Evolutionary conservation across 257 asterid species (phyloP).

Genomic region (Solanum pinnatisectum): DNA sequence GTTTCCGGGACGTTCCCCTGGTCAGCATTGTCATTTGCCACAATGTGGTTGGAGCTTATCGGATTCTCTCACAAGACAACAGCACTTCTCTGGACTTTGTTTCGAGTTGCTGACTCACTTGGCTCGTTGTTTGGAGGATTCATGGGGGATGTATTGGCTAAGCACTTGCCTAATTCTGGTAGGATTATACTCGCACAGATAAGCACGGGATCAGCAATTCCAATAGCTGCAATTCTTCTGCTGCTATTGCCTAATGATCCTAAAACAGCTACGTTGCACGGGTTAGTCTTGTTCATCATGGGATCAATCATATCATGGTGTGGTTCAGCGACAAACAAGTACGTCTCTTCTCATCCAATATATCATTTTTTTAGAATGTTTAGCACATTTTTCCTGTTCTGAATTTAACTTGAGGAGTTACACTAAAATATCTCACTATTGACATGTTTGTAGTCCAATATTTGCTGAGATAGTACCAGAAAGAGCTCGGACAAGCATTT

Average conservation of each 20-base stretch:
- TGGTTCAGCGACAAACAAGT: slow-evolving; percentile 88
- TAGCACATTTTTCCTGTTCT: neutral
- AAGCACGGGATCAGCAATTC: slow-evolving; percentile 75
- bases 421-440: neutral
- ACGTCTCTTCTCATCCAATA: neutral
- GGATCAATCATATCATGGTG: slow-evolving; percentile 74
- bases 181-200: slow-evolving; percentile 70
- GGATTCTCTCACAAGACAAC: slow-evolving; percentile 50
- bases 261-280: slow-evolving; percentile 39
- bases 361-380: neutral
- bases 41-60: slow-evolving; percentile 7
- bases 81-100: slow-evolving; percentile 50
- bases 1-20: slow-evolving; percentile 4
- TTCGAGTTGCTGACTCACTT: slow-evolving; percentile 48
- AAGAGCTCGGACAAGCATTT: slow-evolving; percentile 4
- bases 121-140: slow-evolving; percentile 79
- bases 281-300: slow-evolving; percentile 56
- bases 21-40: slow-evolving; percentile 5
- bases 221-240: slow-evolving; percentile 64
- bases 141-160: slow-evolving; percentile 66
- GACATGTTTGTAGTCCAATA: neutral
- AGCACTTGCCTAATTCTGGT: slow-evolving; percentile 63
- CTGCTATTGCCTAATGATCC: slow-evolving; percentile 74
- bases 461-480: slow-evolving; percentile 12
- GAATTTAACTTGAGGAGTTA: neutral